Base-by-base conservation (phyloP, 768 basidiomycete species). In the Collybiopsis confluens region DNA sequence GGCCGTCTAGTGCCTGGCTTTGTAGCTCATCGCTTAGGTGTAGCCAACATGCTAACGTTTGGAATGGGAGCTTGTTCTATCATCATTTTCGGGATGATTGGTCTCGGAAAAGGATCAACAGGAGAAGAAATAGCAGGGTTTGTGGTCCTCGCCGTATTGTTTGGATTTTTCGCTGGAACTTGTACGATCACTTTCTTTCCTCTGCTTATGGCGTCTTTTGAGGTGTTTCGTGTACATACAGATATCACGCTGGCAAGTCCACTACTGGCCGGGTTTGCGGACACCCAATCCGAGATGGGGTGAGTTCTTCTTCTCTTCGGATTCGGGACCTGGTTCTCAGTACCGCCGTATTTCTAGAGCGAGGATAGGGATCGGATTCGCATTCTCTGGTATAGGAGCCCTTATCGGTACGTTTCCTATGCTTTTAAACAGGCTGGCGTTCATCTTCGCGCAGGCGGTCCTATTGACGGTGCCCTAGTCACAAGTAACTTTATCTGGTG, bases 1-100 rank as follows among this genome's bases (percentile, higher is more conserved):
- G 78, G 76, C 9, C 71, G 75, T 24, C 40, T 75, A 2, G 54
- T 70, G 4, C 62, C 72, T 0, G 70, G 70, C 33, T 68, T 73
- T 35, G 56, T 75, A 28, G 66, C 65, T 9, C 52, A 62, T 10
- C 27, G 27, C 8, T 27, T 67, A 43, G 70, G 71, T 7, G 62
- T 69, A 9, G 55, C 61, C 24, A 66, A 55, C 55, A 45, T 70
- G 18, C 55, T 68, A 1, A 64, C 63, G 13, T 46, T 62, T 16
- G 36, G 63, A 10, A 59, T 65, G 0, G 28, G 54, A 27, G 36
- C 11, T 1, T 66, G 67, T n/a, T 48, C 61, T 3, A 54, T 65
- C 2, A 20, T 70, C 18, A 68, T 70, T 18, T 59, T 73, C 40
- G 57, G 63, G 7, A 70, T 72, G 65, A 68, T 74, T 43, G 68